Conservation (phyloP, 1,139 yeast species). For the Magnusiomyces magnusii region DNA sequence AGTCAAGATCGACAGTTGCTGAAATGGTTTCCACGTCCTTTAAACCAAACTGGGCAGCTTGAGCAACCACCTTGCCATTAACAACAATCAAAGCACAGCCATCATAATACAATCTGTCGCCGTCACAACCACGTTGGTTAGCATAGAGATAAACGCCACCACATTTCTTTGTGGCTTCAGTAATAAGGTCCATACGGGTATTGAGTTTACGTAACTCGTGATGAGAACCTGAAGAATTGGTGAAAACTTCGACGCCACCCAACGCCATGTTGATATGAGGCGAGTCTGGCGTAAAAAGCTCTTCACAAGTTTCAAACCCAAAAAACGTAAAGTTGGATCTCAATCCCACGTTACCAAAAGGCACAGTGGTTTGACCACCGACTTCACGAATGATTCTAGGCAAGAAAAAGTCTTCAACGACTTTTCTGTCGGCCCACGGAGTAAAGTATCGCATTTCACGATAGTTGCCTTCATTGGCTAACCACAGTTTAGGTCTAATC, state of each 20-base stretch:
- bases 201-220: conserved; percentile 89
- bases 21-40: conserved; percentile 87
- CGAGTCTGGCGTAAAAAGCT: conserved; percentile 88
- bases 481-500: conserved; percentile 84
- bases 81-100: conserved; percentile 94
- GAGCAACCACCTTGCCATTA: conserved; percentile 87
- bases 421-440: conserved; percentile 79
- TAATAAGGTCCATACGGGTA: conserved; percentile 73
- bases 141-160: conserved; percentile 94
- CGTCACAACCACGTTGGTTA: conserved; percentile 97
- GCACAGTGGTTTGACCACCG: conserved; percentile 44
- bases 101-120: conserved; percentile 92
- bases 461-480: conserved; percentile 97
- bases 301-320: conserved; percentile 98
- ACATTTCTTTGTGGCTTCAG: conserved; percentile 89
- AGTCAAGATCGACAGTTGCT: conserved; percentile 91
- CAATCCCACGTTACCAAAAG: conserved; percentile 85
- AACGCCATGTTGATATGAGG: conserved; percentile 90
- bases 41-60: conserved; percentile 82
- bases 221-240: conserved; percentile 94
- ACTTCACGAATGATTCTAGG: conserved; percentile 58
- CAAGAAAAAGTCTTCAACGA: conserved; percentile 61
- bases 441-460: conserved; percentile 96
- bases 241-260: conserved; percentile 93
- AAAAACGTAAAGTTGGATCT: conserved; percentile 77